Evolutionary conservation across 768 basidiomycete species (phyloP).

Genomic region (Russula sp.): DNA sequence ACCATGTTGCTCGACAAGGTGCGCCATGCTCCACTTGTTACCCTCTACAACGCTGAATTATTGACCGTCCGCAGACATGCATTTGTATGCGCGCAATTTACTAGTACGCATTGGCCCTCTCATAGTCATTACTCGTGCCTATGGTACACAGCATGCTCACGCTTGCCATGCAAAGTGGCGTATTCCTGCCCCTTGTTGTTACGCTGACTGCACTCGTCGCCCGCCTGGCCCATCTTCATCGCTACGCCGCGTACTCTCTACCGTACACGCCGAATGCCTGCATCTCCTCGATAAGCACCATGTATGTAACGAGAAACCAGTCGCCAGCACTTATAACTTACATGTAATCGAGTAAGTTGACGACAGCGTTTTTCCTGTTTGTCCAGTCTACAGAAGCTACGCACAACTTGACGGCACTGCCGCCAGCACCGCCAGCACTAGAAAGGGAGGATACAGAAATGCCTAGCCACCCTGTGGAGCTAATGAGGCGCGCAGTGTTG

Average conservation of each 20-base stretch:
- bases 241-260: background rate
- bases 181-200: conserved; percentile 66
- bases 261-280: conserved; percentile 9
- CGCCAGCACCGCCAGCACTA: background rate
- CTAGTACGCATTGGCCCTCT: conserved; percentile 33
- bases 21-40: conserved; percentile 15
- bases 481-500: background rate
- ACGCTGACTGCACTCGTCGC: conserved; percentile 56
- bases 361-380: background rate
- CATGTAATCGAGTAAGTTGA: background rate
- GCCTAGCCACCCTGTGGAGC: background rate
- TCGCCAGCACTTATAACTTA: background rate
- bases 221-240: conserved; percentile 36
- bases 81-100: conserved; percentile 45
- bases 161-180: conserved; percentile 62
- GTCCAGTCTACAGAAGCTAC: background rate
- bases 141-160: conserved; percentile 45
- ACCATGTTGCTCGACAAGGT: conserved; percentile 45
- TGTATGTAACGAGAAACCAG: conserved; percentile 3
- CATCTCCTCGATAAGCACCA: conserved; percentile 1
- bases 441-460: background rate
- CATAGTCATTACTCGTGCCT: background rate
- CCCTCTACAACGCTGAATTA: background rate
- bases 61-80: conserved; percentile 35
- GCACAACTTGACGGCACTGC: background rate